phyloP scores from a whole-genome alignment of 352 stramenopile genomes.

The Phytophthora pini region DNA sequence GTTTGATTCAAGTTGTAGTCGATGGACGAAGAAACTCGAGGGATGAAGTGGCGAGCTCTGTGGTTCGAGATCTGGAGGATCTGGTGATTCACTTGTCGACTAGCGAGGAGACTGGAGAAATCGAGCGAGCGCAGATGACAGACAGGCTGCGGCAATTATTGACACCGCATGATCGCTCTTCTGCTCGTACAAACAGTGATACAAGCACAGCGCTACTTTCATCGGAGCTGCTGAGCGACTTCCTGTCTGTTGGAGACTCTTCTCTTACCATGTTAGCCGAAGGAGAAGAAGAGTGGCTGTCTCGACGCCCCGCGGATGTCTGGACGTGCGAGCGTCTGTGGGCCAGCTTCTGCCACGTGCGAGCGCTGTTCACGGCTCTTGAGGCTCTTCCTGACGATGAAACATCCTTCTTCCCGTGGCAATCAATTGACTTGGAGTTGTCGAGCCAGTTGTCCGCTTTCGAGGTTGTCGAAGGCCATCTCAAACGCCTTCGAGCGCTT shows the following conservation, averaged over 20 bases:
- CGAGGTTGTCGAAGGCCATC: slow-evolving; percentile 2
- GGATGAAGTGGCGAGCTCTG: not conserved
- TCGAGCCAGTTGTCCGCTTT: slow-evolving; percentile 21
- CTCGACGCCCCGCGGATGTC: slow-evolving; percentile 2
- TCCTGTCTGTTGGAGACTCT: slow-evolving; percentile 20
- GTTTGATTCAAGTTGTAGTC: slow-evolving; percentile 13
- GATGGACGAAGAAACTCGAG: too few relatives aligned
- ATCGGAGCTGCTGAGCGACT: slow-evolving; percentile 33
- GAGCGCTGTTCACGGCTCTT: slow-evolving; percentile 11
- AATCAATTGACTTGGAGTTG: slow-evolving; percentile 25
- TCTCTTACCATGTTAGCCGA: not conserved
- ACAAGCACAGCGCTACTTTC: slow-evolving; percentile 15
- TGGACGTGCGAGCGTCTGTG: slow-evolving; percentile 13
- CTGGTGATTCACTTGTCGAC: slow-evolving; percentile 13
- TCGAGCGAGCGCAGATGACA: slow-evolving; percentile 17
- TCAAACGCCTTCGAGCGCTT: not conserved
- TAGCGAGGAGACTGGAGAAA: slow-evolving; percentile 9
- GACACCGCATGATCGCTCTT: not conserved
- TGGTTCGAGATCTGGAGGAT: slow-evolving; percentile 21
- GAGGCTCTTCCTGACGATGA: not conserved
- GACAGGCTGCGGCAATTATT: slow-evolving; percentile 12
- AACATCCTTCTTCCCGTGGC: slow-evolving; percentile 31
- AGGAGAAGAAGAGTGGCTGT: slow-evolving; percentile 8
- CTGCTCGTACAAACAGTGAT: too few relatives aligned
- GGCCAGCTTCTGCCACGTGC: slow-evolving; percentile 13